phyloP scores from a whole-genome alignment of 2,329 filamentous ascomycete genomes.

The Fusarium falciforme region DNA sequence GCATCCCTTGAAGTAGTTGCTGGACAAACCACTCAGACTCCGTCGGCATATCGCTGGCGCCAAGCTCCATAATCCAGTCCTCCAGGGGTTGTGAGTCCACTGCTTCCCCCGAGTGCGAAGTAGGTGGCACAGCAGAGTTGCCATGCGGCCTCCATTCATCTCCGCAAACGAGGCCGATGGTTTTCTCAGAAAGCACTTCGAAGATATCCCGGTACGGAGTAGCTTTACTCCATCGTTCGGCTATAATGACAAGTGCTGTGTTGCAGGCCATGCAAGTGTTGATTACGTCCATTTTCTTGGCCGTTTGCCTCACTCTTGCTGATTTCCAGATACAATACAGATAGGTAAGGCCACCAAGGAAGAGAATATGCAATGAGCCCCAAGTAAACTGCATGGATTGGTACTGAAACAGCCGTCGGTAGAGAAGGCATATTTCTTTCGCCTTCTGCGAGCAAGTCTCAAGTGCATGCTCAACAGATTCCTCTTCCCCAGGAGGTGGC shows the following conservation, averaged over 20 bases:
- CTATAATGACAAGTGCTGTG: slow-evolving; percentile 50
- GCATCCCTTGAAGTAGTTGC: slow-evolving; percentile 30
- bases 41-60: slow-evolving; percentile 3
- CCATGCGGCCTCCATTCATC: neutral
- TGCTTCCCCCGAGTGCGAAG: neutral
- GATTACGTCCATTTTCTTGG: slow-evolving; percentile 40
- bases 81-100: neutral
- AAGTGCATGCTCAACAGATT: slow-evolving; percentile 24
- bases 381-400: slow-evolving; percentile 44
- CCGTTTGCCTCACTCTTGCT: slow-evolving; percentile 10
- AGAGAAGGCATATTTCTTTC: slow-evolving; percentile 49
- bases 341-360: slow-evolving; percentile 50
- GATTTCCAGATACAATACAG: slow-evolving; percentile 48
- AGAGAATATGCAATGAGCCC: slow-evolving; percentile 50
- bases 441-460: slow-evolving; percentile 22
- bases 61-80: slow-evolving; percentile 28
- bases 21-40: slow-evolving; percentile 33
- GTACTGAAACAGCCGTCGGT: slow-evolving; percentile 49
- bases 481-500: slow-evolving; percentile 22
- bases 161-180: slow-evolving; percentile 43
- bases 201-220: slow-evolving; percentile 49
- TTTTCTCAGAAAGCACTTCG: slow-evolving; percentile 44
- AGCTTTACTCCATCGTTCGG: slow-evolving; percentile 49
- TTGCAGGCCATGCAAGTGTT: slow-evolving; percentile 51
- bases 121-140: neutral